A percentile compares a stretch with the other conserved stretches of the same genome.
Evolutionary conservation across 208 protist genomes (phyloP).

Genomic region (Novymonas esmeraldas): DNA sequence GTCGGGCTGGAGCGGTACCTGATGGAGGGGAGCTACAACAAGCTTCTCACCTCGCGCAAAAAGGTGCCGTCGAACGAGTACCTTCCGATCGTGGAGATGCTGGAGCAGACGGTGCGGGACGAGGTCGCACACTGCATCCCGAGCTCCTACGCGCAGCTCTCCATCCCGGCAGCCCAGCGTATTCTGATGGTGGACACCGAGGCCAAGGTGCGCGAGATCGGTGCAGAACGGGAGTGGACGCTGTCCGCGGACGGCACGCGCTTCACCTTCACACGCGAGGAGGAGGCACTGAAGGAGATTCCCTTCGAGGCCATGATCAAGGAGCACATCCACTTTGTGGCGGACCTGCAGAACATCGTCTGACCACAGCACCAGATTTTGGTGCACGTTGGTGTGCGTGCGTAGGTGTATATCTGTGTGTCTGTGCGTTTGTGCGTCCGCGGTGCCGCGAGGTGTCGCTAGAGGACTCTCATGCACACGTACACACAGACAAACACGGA

Average conservation of each 20-base stretch:
- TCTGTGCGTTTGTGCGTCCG: background rate
- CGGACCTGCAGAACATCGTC: constrained; percentile 86
- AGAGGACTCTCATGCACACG: too few relatives aligned
- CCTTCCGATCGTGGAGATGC: constrained; percentile 87
- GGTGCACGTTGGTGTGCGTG: background rate
- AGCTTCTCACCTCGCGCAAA: constrained; percentile 82
- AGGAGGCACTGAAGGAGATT: constrained; percentile 76
- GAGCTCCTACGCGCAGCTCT: constrained; percentile 80
- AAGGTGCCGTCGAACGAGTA: constrained; percentile 92
- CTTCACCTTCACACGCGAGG: constrained; percentile 83
- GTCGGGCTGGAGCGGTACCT: constrained; percentile 89
- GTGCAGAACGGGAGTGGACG: constrained; percentile 58
- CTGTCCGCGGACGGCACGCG: constrained; percentile 44
- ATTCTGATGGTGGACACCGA: constrained; percentile 84
- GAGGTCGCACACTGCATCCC: constrained; percentile 92
- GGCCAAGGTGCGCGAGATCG: constrained; percentile 75
- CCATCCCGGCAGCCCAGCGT: constrained; percentile 75
- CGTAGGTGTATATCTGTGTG: background rate
- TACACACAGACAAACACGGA: too few relatives aligned
- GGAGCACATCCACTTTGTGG: constrained; percentile 77
- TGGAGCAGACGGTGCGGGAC: constrained; percentile 88
- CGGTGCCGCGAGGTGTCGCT: too few relatives aligned
- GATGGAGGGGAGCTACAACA: constrained; percentile 95
- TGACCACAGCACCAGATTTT: constrained; percentile 39
- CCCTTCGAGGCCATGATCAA: constrained; percentile 83